A percentile compares a stretch with the other conserved stretches of the same genome.
Evolutionary conservation across 1,284 basidiomycete genomes (phyloP).

Genomic region (Rhizoctonia solani): DNA sequence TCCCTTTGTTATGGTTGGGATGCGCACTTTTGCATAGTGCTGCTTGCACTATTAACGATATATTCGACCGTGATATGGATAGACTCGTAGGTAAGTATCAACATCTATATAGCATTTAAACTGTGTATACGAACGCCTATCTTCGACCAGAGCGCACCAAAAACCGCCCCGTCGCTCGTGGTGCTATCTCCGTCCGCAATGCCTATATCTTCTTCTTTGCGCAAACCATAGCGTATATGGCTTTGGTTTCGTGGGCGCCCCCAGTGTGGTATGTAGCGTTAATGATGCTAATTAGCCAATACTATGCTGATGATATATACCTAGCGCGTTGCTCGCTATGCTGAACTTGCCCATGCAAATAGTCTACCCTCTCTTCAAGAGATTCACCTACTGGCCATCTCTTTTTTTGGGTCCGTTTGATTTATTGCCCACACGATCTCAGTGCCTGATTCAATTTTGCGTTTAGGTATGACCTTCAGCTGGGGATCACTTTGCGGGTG

Average conservation of each 20-base stretch:
- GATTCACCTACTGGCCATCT: slow-evolving; percentile 54
- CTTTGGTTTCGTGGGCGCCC: slow-evolving; percentile 50
- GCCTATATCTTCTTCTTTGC: slow-evolving; percentile 51
- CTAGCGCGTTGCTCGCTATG: slow-evolving; percentile 52
- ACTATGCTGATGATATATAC: slow-evolving; percentile 10
- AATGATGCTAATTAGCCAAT: background rate
- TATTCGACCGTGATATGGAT: slow-evolving; percentile 31
- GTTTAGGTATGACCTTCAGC: slow-evolving; percentile 47
- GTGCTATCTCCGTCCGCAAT: slow-evolving; percentile 49
- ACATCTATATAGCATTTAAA: too few relatives aligned
- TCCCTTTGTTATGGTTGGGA: slow-evolving; percentile 28
- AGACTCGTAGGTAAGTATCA: background rate
- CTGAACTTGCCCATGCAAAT: slow-evolving; percentile 53
- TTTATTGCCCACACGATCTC: background rate
- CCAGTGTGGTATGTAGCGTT: slow-evolving; percentile 45
- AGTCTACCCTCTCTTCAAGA: slow-evolving; percentile 65
- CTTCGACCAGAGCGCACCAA: slow-evolving; percentile 53
- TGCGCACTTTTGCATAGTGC: slow-evolving; percentile 35
- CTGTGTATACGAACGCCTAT: background rate
- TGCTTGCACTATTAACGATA: slow-evolving; percentile 37
- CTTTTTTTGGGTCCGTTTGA: slow-evolving; percentile 43
- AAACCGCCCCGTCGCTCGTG: slow-evolving; percentile 54
- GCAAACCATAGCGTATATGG: slow-evolving; percentile 49
- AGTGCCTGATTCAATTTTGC: too few relatives aligned
- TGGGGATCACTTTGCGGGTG: slow-evolving; percentile 52